Conservation (phyloP, 805 yeast genomes). For the Jamesozyma hellenica region DNA sequence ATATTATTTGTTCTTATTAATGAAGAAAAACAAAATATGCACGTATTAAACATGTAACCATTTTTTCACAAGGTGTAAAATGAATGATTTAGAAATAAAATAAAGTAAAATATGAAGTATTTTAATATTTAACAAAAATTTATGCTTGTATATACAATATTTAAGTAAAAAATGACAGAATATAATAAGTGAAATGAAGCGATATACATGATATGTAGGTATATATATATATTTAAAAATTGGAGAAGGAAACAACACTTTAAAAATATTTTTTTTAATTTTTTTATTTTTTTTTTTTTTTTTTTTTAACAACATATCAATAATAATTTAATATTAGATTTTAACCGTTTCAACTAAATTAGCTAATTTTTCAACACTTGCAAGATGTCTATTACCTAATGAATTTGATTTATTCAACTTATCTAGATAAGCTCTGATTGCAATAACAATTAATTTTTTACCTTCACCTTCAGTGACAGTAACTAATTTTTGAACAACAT, state of each 20-base stretch:
- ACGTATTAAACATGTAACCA: no score
- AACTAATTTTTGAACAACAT: slow-evolving; percentile 89
- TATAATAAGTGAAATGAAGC: neutral
- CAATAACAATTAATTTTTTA: slow-evolving; percentile 57
- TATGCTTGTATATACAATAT: neutral
- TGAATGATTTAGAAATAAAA: no score
- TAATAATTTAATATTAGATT: slow-evolving; percentile 3
- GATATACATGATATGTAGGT: no score
- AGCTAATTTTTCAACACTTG: slow-evolving; percentile 31
- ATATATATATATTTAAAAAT: no score
- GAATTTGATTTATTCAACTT: slow-evolving; percentile 31
- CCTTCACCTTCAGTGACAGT: slow-evolving; percentile 67
- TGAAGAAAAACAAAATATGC: no score
- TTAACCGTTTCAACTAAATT: slow-evolving; percentile 25
- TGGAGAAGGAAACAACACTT: no score
- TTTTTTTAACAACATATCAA: no score
- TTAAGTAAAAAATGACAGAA: neutral
- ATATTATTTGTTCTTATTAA: neutral
- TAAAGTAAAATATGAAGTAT: no score
- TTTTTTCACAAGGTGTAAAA: no score
- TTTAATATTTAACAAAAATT: no score
- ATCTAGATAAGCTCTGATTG: slow-evolving; percentile 71
- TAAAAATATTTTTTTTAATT: no score
- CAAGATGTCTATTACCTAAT: slow-evolving; percentile 28
- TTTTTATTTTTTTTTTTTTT: no score